Base-by-base conservation (phyloP, 805 yeast genomes). In the Ogataea paradorogensis region DNA sequence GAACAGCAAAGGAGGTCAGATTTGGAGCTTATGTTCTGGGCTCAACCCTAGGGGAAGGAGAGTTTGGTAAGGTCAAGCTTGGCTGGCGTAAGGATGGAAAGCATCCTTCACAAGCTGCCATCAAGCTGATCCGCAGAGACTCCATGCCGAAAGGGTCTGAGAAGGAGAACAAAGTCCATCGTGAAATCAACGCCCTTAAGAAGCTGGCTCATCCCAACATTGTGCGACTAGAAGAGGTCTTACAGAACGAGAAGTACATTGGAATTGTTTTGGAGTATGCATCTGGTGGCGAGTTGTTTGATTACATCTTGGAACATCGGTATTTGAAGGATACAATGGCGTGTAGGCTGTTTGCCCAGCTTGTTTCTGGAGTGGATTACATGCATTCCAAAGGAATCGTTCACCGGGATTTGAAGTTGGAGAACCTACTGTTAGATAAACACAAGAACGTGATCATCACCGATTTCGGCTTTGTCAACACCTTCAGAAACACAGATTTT, bases 211-310 rank as follows among this genome's bases (percentile, higher is more conserved):
- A 93, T 63, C 99, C 99, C 15, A 91, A 93, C 62, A 90, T 93
- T 52, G 95, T 93, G 35, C 76, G 82, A 46, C 68, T 93, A 39
- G 96, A 89, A 49, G 96, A 91, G 57, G 97, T 93, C 15, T 71
- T 93, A 61, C 95, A 90, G 61, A 84, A 87, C 58, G 96, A 95
- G 35, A 86, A 87, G 58, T 91, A 93, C 63, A 90, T 93, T 45
- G 99, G 99, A 15, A 93, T 93, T 18, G 98, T 93, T 2, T 71
- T 93, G 42, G 98, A 93, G 56, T 93, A 91, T 63, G 98, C 98
- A 2, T 84, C 95, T 2, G 98, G 98, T 10, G 99, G 99, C 38
- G 99, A 93, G 62, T 76, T 93, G 46, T 93, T 93, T 58, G 96
- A 90, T 60, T 86, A 90, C 60, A 93, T 93, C 44, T 74, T 89